Base-by-base conservation (phyloP, 208 protist genomes). In the Crithidia thermophila region DNA sequence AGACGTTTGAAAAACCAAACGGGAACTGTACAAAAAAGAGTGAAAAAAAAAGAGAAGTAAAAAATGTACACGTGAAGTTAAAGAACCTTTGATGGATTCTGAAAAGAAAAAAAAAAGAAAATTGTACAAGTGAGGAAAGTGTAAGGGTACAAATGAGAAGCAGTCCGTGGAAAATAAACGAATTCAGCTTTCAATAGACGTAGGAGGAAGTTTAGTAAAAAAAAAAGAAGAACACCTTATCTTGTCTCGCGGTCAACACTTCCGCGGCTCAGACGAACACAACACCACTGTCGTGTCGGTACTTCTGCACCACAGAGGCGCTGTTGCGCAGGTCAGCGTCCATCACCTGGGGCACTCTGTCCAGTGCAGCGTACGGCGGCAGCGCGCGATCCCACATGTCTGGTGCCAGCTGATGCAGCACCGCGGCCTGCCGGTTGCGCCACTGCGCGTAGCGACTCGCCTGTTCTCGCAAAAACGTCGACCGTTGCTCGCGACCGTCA, bases 351-450 rank as follows among this genome's bases (percentile, higher is more conserved):
- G 71, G 65, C 20, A 51, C 34, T 20, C n/a, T 1, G 39, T 82
- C 71, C 33, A 68, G 7, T 3, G 55, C 72, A 18, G 77, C 77
- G 60, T 73, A 79, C n/a, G 31, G 50, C 25, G 72, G 77, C 72
- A 74, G 37, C 4, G 60, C 51, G 28, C 72, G 67, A 23, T 49
- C 52, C 61, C 61, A 83, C 67, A 83, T 49, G 47, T 83, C 77
- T 7, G 77, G 77, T 6, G 61, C 51, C 23, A 79, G 39, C 51
- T 42, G n/a, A 27, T 79, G 72, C 45, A 83, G 59, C 11, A 62
- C 52, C 5, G 36, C 30, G 14, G 31, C 36, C 43, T 78, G 72
- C 20, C 57, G 67, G 14, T 40, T n/a, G 37, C 71, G 75, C 57
- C 67, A 67, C 40, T 62, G 28, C n/a, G 56, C 51, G 34, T 80